Evolutionary conservation across 108 stramenopile species (phyloP), one percentile per base, ranked within the genome.

Genomic region (Schizochytrium sp.): DNA sequence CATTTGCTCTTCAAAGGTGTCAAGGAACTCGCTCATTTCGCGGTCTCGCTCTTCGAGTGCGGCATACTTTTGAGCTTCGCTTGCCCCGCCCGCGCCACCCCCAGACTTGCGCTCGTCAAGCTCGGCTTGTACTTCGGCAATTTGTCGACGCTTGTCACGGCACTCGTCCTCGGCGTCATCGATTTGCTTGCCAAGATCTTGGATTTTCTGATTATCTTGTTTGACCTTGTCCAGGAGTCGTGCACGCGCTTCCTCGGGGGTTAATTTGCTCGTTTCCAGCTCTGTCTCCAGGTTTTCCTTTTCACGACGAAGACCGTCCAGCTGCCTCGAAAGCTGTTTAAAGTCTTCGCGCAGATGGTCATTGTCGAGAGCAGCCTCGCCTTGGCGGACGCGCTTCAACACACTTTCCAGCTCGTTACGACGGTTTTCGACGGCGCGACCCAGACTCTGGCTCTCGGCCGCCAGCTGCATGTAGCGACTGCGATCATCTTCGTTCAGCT

Each of bases 21-120:
- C 92, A 5, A 94, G 90, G 87, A 94, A 94, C 34, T 72, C 41
- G 12, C 91, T 95, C 95, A 95, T 95, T 87, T 95, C 93, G 47
- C 59, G 29, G 88, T 95, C 95, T 43, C 93, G 60, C 88, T 93
- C 87, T 41, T 60, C 72, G 43, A 94, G 88, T n/a, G 63, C 63
- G 63, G 94, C 94, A 72, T 93, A 92, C 90, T 94, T 93, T 18
- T 90, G 71, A 21, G 23, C 53, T 10, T 90, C 72, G 34, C 34
- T 34, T 34, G 34, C 34, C 48, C 89, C 60, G 43, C 58, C 88
- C 4, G 18, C 18, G 45, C 57, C 69, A 4, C 69, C 41, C 1
- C 63, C 63, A 18, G 21, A 12, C 44, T 23, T 12, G 53, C 90
- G 90, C 55, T 83, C 88, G 47, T 72, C 88, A 16, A 90, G 5